Percentiles rank a stretch among this genome's conserved stretches.
Evolutionary conservation across 495 filamentous ascomycete species (phyloP).

Genomic region (Sphaerosporella brunnea): DNA sequence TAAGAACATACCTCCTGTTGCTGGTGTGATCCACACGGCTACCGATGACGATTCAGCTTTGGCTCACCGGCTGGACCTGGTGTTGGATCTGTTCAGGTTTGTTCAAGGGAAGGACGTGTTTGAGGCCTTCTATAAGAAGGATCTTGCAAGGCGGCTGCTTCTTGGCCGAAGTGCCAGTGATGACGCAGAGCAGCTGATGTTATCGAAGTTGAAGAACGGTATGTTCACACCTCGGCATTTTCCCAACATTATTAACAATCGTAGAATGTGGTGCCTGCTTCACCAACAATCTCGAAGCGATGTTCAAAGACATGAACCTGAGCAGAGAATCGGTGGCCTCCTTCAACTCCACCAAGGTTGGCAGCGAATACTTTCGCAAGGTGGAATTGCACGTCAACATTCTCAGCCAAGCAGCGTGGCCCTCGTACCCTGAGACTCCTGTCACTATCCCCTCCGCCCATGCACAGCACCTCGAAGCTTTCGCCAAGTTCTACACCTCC

Average conservation of each 20-base stretch:
- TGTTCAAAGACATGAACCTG: constrained; percentile 97
- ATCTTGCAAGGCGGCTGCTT: constrained; percentile 71
- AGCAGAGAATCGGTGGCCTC: constrained; percentile 65
- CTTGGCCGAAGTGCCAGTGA: constrained; percentile 82
- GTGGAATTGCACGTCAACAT: constrained; percentile 76
- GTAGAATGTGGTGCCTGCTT: constrained; percentile 80
- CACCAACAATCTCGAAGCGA: constrained; percentile 90
- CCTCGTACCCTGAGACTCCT: constrained; percentile 65
- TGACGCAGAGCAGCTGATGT: constrained; percentile 91
- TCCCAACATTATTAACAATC: not conserved
- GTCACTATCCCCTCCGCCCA: constrained; percentile 61
- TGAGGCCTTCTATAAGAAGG: constrained; percentile 96
- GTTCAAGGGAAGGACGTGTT: constrained; percentile 96
- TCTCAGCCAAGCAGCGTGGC: constrained; percentile 76
- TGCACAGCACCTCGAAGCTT: constrained; percentile 46
- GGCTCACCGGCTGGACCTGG: constrained; percentile 74
- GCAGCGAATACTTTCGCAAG: constrained; percentile 30
- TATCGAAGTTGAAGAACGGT: constrained; percentile 69
- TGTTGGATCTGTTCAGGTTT: constrained; percentile 85
- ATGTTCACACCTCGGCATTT: constrained; percentile 7
- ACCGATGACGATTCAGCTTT: constrained; percentile 67
- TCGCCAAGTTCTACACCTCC: constrained; percentile 60
- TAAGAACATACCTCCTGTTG: constrained; percentile 49
- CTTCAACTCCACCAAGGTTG: constrained; percentile 38
- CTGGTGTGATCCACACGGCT: constrained; percentile 22